A percentile compares a stretch with the other conserved stretches of the same genome.
phyloP scores from a whole-genome alignment of 495 filamentous ascomycete species.

The Aspergillus olivimuriae region DNA sequence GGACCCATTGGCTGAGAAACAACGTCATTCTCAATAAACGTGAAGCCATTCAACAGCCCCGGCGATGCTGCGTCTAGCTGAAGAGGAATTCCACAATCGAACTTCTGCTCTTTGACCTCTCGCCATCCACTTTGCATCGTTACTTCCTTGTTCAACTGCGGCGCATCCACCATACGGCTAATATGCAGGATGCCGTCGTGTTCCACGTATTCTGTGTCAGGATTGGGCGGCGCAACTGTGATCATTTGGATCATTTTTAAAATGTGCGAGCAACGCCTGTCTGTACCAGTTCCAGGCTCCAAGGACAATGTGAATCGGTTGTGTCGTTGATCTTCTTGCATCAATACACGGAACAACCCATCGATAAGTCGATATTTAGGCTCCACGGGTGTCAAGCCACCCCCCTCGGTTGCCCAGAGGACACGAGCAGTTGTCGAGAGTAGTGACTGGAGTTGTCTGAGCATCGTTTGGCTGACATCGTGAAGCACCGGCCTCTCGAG shows the following conservation, averaged over 20 bases:
- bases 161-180: constrained; percentile 4
- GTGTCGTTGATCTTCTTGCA: constrained; percentile 2
- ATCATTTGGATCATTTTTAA: too few species aligned
- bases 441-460: constrained; percentile 4
- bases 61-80: constrained; percentile 12
- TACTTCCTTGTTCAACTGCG: background rate
- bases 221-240: too few species aligned
- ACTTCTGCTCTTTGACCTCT: background rate
- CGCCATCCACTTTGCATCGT: background rate
- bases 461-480: constrained; percentile 1
- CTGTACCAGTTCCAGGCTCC: too few species aligned
- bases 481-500: background rate
- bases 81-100: constrained; percentile 9
- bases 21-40: constrained; percentile 12
- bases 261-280: too few species aligned
- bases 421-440: constrained; percentile 2
- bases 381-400: constrained; percentile 1
- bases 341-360: constrained; percentile 11
- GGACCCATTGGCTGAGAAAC: constrained; percentile 2
- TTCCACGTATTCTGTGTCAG: constrained; percentile 12
- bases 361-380: constrained; percentile 11
- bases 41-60: constrained; percentile 17
- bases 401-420: constrained; percentile 10
- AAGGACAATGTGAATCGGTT: constrained; percentile 5
- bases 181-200: constrained; percentile 7